phyloP scores from a whole-genome alignment of 1,284 basidiomycete genomes.

The Heliocybe sulcata region DNA sequence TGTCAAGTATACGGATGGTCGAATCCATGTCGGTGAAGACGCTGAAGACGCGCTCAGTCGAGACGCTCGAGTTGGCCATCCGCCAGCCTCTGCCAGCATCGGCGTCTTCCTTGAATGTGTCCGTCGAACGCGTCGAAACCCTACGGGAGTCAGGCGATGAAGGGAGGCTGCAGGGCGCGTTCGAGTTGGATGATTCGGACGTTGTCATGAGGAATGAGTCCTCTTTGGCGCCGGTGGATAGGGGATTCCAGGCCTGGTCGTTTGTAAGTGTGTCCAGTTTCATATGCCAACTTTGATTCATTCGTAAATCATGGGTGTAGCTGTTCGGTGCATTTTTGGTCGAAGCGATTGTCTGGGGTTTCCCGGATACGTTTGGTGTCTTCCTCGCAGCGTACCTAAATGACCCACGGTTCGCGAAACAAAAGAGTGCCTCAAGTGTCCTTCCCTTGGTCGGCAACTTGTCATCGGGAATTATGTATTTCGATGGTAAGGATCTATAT shows the following conservation, averaged over 20 bases:
- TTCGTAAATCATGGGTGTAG: constrained; percentile 11
- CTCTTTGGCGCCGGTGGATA: constrained; percentile 22
- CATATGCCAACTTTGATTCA: neutral
- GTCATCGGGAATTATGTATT: constrained; percentile 25
- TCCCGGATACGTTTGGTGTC: constrained; percentile 25
- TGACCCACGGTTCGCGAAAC: constrained; percentile 18
- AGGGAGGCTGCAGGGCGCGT: neutral
- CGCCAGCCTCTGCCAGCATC: neutral
- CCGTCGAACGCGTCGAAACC: neutral
- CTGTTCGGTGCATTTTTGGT: constrained; percentile 26
- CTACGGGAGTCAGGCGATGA: neutral
- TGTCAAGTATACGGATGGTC: neutral
- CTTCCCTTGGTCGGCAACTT: constrained; percentile 27
- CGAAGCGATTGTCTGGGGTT: constrained; percentile 29
- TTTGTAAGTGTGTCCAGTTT: constrained; percentile 17
- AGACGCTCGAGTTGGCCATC: neutral
- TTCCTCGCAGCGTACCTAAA: constrained; percentile 26
- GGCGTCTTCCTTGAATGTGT: neutral
- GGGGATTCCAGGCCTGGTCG: constrained; percentile 25
- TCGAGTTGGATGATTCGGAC: neutral
- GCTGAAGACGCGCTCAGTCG: neutral
- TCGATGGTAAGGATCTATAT: constrained; percentile 19
- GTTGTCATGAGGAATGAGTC: constrained; percentile 11
- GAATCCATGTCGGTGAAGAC: neutral
- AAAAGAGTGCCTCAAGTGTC: constrained; percentile 18